A percentile compares a stretch with the other conserved stretches of the same genome.
Evolutionary conservation across 257 asterid species (phyloP).

Genomic region (Agastache rugosa): DNA sequence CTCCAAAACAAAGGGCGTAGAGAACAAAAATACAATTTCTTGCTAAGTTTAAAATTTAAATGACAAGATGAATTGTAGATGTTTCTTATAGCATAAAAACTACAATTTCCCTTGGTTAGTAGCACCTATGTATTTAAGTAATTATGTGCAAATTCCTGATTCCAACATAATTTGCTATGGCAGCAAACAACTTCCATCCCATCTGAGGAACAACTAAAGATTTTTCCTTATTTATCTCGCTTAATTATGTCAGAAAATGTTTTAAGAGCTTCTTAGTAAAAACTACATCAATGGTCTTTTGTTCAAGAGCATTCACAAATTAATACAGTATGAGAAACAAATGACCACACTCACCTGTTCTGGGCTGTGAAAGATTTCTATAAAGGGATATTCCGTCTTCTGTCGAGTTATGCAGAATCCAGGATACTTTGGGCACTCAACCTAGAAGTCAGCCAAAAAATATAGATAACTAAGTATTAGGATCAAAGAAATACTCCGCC

Average conservation of each 20-base stretch:
- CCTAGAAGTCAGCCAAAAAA: constrained; percentile 51
- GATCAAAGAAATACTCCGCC: not conserved
- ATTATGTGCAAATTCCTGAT: not conserved
- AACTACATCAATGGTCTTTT: constrained; percentile 1
- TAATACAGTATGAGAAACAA: not conserved
- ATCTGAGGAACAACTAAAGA: not conserved
- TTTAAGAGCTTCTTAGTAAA: constrained; percentile 4
- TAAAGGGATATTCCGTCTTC: constrained; percentile 85
- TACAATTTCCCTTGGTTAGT: not conserved
- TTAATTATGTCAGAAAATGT: not conserved
- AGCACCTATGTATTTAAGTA: not conserved
- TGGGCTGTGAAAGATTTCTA: constrained; percentile 88
- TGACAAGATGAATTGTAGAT: not conserved
- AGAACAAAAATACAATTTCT: too few species aligned
- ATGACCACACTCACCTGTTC: constrained; percentile 62
- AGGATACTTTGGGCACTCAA: constrained; percentile 95
- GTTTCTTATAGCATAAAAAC: not conserved
- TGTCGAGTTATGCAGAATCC: constrained; percentile 95
- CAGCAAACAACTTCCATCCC: not conserved
- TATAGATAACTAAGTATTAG: constrained; percentile 3
- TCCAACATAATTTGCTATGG: not conserved
- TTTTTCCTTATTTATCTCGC: not conserved
- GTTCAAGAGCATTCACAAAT: not conserved
- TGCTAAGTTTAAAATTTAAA: not conserved
- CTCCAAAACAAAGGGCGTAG: not conserved